These are phyloP conservation scores for Penicillium turbatum DNA, from an alignment of 495 filamentous ascomycete species.

Conservation along the genomic window DNA sequence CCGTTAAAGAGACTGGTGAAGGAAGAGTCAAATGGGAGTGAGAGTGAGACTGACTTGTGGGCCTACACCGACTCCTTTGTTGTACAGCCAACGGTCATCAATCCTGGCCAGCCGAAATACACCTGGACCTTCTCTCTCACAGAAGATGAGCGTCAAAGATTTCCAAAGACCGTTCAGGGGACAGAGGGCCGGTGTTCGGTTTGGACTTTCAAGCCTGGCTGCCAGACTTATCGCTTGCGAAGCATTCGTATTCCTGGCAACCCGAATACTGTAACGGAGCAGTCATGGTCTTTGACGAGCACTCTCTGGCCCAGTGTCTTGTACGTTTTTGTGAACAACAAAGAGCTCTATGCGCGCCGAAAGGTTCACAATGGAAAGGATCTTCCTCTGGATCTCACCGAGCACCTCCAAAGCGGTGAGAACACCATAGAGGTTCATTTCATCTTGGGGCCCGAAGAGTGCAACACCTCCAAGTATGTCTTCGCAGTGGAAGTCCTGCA, in stretches of 20 bases:
- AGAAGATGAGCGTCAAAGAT: slow-evolving; percentile 10
- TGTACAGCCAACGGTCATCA: slow-evolving; percentile 35
- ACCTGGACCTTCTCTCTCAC: slow-evolving; percentile 30
- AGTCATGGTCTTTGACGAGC: slow-evolving; percentile 57
- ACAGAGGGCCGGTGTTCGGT: slow-evolving; percentile 11
- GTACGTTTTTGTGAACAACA: slow-evolving; percentile 64
- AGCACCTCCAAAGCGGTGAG: slow-evolving; percentile 41
- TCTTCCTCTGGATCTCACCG: slow-evolving; percentile 67
- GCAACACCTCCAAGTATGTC: slow-evolving; percentile 38
- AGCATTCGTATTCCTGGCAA: slow-evolving; percentile 26
- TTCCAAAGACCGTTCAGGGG: slow-evolving; percentile 12
- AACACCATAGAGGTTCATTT: slow-evolving; percentile 59
- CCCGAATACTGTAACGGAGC: slow-evolving; percentile 17
- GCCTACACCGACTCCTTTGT: slow-evolving; percentile 45
- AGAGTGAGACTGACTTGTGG: slow-evolving; percentile 30
- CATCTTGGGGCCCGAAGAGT: slow-evolving; percentile 37
- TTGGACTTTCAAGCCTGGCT: slow-evolving; percentile 26
- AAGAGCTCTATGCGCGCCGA: slow-evolving; percentile 53
- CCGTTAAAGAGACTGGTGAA: slow-evolving; percentile 42
- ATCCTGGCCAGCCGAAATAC: slow-evolving; percentile 18
- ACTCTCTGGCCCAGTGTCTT: slow-evolving; percentile 69
- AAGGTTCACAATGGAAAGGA: slow-evolving; percentile 71
- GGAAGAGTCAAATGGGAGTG: slow-evolving; percentile 7
- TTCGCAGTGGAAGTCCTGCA: slow-evolving; percentile 62
- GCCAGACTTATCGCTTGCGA: slow-evolving; percentile 40